These are phyloP conservation scores for Rhizopus delemar DNA, from an alignment of 371 early-diverging fungal species.

Conservation along the genomic window DNA sequence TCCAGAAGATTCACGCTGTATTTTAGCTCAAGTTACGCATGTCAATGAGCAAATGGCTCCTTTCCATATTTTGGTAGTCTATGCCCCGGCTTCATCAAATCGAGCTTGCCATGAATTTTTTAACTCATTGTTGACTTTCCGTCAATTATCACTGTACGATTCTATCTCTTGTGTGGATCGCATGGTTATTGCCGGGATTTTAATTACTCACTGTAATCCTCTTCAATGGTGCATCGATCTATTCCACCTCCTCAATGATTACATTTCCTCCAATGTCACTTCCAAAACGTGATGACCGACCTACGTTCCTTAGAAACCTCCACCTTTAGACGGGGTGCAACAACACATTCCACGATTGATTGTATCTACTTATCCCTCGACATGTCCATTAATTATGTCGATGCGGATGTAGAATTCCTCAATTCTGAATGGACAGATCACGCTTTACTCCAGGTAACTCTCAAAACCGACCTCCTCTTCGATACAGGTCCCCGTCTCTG, in stretches of 20 bases:
- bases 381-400: neutral
- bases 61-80: conserved; percentile 3
- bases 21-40: neutral
- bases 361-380: neutral
- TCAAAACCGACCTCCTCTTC: neutral
- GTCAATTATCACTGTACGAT: neutral
- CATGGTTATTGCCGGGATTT: neutral
- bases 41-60: conserved; percentile 4
- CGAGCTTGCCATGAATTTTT: neutral
- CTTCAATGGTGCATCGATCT: neutral
- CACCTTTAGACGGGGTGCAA: neutral
- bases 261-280: neutral
- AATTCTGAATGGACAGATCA: conserved; percentile 8
- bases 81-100: conserved; percentile 1
- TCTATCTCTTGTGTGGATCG: neutral
- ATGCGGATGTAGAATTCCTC: neutral
- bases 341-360: neutral
- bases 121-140: neutral
- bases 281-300: neutral
- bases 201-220: neutral
- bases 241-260: neutral
- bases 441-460: neutral
- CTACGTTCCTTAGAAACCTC: neutral
- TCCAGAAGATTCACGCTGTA: neutral
- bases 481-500: conserved; percentile 3